Conservation (phyloP, 345 rosid species). For the Eucalyptus rudis region DNA sequence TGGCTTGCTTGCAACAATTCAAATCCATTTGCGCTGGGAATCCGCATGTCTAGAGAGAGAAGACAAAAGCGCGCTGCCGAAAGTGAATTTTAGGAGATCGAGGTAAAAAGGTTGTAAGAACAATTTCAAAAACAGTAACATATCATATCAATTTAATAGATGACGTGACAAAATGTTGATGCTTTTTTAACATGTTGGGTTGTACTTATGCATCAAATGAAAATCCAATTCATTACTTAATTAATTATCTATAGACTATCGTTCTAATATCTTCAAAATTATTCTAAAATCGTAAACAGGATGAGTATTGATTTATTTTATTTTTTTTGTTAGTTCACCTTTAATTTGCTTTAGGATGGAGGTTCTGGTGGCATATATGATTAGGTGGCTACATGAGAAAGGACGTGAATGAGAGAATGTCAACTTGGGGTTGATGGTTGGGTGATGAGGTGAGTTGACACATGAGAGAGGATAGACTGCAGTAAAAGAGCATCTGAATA, state of each 20-base stretch:
- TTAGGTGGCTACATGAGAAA: background rate
- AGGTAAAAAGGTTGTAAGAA: background rate
- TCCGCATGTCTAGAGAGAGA: conserved; percentile 8
- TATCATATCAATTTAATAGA: accelerated
- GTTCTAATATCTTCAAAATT: background rate
- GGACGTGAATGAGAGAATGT: conserved; percentile 11
- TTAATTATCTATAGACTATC: background rate
- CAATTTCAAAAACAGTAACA: background rate
- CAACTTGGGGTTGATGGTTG: conserved; percentile 14
- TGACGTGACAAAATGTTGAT: background rate
- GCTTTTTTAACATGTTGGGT: background rate
- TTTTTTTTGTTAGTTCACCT: background rate
- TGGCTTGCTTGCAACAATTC: background rate
- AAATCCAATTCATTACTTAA: background rate
- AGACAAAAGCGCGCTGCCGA: conserved; percentile 7
- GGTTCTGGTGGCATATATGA: background rate
- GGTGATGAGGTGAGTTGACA: background rate
- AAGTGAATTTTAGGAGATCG: background rate
- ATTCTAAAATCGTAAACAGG: background rate
- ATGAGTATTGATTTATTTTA: background rate
- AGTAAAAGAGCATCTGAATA: background rate
- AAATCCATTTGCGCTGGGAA: conserved; percentile 6
- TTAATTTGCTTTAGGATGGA: background rate
- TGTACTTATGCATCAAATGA: background rate
- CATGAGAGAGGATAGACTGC: background rate